A percentile compares a stretch with the other conserved stretches of the same genome.
Conservation (phyloP, 2,329 filamentous ascomycete genomes). For the Cladosporium velox region DNA sequence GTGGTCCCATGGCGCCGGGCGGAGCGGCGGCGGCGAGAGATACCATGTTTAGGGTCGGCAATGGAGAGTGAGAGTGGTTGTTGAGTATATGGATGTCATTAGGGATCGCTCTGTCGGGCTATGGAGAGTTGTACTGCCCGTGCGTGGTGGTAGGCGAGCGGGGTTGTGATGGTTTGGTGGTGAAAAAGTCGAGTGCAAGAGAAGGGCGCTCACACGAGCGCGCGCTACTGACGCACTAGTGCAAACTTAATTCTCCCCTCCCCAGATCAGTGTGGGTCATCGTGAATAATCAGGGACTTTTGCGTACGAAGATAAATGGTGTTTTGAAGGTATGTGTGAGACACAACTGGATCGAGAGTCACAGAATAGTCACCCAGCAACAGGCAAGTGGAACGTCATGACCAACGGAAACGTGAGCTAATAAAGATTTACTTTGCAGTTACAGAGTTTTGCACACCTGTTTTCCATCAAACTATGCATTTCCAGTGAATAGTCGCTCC, state of each 20-base stretch:
- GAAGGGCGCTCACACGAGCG: slow-evolving; percentile 13
- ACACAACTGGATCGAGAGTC: neutral
- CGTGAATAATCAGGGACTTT: slow-evolving; percentile 1
- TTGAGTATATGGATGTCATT: slow-evolving; percentile 14
- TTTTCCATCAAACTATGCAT: neutral
- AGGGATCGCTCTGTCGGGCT: slow-evolving; percentile 7
- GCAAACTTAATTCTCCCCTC: neutral
- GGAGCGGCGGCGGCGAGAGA: slow-evolving; percentile 32
- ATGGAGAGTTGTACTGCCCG: slow-evolving; percentile 3
- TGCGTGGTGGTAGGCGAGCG: slow-evolving; percentile 1
- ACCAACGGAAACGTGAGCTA: neutral
- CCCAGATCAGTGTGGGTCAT: slow-evolving; percentile 5
- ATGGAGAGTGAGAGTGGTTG: neutral
- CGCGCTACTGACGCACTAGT: slow-evolving; percentile 5
- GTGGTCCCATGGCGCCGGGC: slow-evolving; percentile 36
- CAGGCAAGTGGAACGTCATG: neutral
- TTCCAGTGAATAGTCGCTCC: neutral
- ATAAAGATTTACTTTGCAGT: neutral
- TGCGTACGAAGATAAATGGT: neutral
- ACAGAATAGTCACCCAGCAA: neutral
- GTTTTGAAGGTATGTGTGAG: neutral
- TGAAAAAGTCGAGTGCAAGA: slow-evolving; percentile 5
- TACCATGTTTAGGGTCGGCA: slow-evolving; percentile 32
- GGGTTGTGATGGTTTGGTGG: slow-evolving; percentile 6
- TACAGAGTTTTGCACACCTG: neutral